These are phyloP conservation scores for Tardiomyces digboiensis DNA, from an alignment of 1,139 yeast genomes.

Conservation along the genomic window DNA sequence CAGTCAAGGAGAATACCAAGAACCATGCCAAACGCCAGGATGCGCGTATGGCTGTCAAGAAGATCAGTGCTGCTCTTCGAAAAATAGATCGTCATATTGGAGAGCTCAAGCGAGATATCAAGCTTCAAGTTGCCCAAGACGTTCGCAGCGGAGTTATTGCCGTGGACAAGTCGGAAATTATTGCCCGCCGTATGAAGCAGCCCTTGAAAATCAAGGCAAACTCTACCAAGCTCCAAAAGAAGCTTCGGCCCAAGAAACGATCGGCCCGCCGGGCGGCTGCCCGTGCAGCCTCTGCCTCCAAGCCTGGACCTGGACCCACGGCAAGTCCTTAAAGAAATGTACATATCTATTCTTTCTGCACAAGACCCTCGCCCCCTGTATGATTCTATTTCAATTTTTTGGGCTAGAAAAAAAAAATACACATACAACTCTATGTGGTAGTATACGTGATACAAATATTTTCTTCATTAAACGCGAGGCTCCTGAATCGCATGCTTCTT, in stretches of 20 bases:
- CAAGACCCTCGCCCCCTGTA: no score
- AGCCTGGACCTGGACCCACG: no score
- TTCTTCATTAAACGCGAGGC: background rate
- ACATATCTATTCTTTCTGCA: no score
- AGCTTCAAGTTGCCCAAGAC: background rate
- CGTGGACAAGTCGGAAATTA: background rate
- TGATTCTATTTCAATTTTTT: no score
- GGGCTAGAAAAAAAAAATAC: no score
- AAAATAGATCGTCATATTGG: background rate
- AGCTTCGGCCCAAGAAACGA: background rate
- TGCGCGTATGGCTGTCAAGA: background rate
- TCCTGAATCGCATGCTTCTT: background rate
- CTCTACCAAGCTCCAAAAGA: background rate
- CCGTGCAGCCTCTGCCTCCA: no score
- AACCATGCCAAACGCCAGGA: slow-evolving; percentile 1
- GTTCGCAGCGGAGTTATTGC: background rate
- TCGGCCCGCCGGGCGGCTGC: background rate
- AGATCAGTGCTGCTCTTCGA: background rate
- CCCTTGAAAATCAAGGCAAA: background rate
- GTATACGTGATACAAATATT: no score
- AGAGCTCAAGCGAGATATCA: background rate
- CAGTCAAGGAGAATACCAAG: background rate
- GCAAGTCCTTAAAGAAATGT: no score
- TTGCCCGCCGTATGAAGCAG: background rate
- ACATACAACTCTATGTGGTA: no score